Percentiles rank a stretch among this genome's conserved stretches.
Evolutionary conservation across 768 basidiomycete species (phyloP).

Genomic region (Pleurotus ostreatus): DNA sequence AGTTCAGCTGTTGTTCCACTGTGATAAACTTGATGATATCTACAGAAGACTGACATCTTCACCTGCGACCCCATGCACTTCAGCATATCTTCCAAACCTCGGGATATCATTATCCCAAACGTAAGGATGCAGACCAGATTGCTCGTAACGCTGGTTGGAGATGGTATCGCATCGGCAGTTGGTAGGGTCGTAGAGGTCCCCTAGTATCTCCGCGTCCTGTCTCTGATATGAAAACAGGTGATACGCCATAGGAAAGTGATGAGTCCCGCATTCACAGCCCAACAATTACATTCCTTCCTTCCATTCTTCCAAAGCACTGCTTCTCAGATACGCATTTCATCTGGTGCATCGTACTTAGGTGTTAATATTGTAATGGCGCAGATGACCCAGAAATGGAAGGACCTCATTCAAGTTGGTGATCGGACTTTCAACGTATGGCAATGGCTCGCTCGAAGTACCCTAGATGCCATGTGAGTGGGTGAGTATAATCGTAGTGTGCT

Average conservation of each 20-base stretch:
- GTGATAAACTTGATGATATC: background rate
- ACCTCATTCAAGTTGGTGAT: conserved; percentile 14
- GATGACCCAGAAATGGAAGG: conserved; percentile 24
- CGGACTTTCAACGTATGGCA: conserved; percentile 21
- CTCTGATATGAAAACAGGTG: conserved; percentile 6
- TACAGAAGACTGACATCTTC: conserved; percentile 23
- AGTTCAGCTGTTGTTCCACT: background rate
- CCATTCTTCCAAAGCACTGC: conserved; percentile 23
- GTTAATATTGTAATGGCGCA: conserved; percentile 1
- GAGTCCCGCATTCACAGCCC: conserved; percentile 21
- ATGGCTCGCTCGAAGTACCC: conserved; percentile 27
- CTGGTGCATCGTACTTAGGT: background rate
- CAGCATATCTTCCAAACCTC: conserved; percentile 27
- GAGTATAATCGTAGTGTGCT: background rate
- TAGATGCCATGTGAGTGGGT: conserved; percentile 36
- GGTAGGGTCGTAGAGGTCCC: conserved; percentile 11
- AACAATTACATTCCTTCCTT: conserved; percentile 15
- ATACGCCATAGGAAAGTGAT: conserved; percentile 25
- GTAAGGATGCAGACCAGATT: conserved; percentile 14
- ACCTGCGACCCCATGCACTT: conserved; percentile 27
- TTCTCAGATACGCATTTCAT: conserved; percentile 14
- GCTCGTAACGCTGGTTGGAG: conserved; percentile 18
- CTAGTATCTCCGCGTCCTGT: background rate
- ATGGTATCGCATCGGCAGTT: conserved; percentile 24
- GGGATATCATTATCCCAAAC: conserved; percentile 25